Evolutionary conservation across 768 basidiomycete species (phyloP).

Genomic region (Pisolithus marmoratus): DNA sequence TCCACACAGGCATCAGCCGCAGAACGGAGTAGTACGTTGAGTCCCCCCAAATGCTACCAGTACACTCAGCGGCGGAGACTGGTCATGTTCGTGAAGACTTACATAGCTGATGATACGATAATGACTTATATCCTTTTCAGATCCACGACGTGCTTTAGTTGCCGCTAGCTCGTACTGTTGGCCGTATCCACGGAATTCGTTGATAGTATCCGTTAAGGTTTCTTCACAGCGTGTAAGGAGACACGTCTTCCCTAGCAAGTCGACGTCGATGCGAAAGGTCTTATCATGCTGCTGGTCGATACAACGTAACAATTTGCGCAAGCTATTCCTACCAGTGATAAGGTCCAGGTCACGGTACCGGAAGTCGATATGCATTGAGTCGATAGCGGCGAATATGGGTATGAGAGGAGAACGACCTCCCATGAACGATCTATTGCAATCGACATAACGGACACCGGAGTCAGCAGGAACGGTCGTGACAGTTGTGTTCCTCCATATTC

Average conservation of each 20-base stretch:
- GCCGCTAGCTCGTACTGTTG: conserved; percentile 56
- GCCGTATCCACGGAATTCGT: conserved; percentile 43
- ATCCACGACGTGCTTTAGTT: conserved; percentile 44
- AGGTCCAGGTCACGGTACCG: conserved; percentile 33
- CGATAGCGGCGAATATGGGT: conserved; percentile 58
- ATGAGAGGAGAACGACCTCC: conserved; percentile 35
- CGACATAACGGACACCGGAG: conserved; percentile 41
- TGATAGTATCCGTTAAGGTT: background rate
- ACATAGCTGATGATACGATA: conserved; percentile 63
- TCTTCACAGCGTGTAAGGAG: conserved; percentile 58
- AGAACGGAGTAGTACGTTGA: conserved; percentile 57
- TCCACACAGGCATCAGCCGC: conserved; percentile 43
- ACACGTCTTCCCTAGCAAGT: conserved; percentile 56
- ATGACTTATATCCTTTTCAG: conserved; percentile 49
- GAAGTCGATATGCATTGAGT: conserved; percentile 28
- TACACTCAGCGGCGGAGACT: background rate
- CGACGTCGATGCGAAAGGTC: conserved; percentile 67
- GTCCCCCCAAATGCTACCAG: conserved; percentile 47
- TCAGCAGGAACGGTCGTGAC: conserved; percentile 56
- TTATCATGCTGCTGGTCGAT: conserved; percentile 12
- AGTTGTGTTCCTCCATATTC: conserved; percentile 45
- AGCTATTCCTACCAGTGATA: conserved; percentile 60
- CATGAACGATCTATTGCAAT: conserved; percentile 53
- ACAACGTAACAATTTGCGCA: conserved; percentile 62
- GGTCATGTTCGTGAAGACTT: conserved; percentile 18